Conservation (phyloP, 2,329 filamentous ascomycete genomes). For the Ceratocystis huliohia region DNA sequence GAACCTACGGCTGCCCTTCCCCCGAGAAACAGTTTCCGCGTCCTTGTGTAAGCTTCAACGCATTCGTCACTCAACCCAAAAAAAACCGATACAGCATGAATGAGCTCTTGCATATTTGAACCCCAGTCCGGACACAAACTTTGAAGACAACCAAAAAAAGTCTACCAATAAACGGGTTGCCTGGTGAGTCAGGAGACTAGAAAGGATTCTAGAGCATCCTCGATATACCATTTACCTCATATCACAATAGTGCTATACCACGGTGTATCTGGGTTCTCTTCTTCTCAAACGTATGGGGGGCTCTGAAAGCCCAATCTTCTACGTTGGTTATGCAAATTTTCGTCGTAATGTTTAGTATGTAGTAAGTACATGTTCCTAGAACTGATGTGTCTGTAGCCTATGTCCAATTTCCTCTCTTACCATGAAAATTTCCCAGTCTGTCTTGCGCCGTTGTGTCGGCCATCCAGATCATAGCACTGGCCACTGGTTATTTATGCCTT, state of each 20-base stretch:
- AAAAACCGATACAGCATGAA: slow-evolving; percentile 28
- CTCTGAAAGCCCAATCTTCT: not conserved
- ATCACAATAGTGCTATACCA: not conserved
- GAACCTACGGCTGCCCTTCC: slow-evolving; percentile 29
- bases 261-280: too few species aligned
- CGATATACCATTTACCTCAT: not conserved
- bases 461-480: not conserved
- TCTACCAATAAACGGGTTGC: not conserved
- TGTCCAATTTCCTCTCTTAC: not conserved
- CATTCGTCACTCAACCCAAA: slow-evolving; percentile 26
- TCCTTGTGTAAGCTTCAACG: slow-evolving; percentile 33
- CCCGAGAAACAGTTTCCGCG: slow-evolving; percentile 27
- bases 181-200: not conserved
- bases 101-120: slow-evolving; percentile 30
- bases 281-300: not conserved
- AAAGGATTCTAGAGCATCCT: not conserved
- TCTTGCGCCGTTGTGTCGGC: not conserved
- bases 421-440: not conserved
- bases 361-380: not conserved
- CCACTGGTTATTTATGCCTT: not conserved
- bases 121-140: not conserved
- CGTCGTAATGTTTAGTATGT: not conserved
- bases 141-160: not conserved
- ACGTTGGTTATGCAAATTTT: not conserved
- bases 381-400: not conserved